Conservation (phyloP, 805 yeast genomes). For the Monosporozyma aerobia region DNA sequence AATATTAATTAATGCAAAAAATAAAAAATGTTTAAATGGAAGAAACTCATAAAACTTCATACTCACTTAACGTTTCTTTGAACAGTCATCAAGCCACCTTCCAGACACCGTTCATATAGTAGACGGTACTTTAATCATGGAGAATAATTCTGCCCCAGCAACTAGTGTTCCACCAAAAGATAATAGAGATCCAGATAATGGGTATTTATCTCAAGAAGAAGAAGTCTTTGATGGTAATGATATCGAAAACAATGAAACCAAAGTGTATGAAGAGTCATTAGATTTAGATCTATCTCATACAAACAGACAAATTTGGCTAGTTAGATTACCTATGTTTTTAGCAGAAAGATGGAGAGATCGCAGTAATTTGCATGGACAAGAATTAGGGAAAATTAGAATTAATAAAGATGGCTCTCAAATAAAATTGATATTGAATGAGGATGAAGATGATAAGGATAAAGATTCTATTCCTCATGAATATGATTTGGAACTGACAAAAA, state of each 20-base stretch:
- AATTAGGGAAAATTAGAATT: constrained; percentile 72
- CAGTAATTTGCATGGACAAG: constrained; percentile 56
- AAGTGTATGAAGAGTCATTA: constrained; percentile 51
- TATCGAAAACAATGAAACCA: constrained; percentile 31
- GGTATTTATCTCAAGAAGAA: constrained; percentile 34
- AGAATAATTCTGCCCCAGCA: not conserved
- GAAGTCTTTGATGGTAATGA: constrained; percentile 40
- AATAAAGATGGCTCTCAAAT: constrained; percentile 44
- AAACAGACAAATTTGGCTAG: constrained; percentile 80
- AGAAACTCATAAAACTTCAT: not conserved
- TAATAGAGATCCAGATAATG: constrained; percentile 27
- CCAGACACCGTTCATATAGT: not conserved
- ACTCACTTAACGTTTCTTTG: not conserved
- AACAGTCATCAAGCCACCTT: not conserved
- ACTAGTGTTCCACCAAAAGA: constrained; percentile 7
- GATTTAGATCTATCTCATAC: constrained; percentile 63
- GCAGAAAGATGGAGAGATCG: constrained; percentile 72
- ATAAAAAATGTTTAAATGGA: not conserved
- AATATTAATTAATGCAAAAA: not conserved
- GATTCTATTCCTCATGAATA: constrained; percentile 73
- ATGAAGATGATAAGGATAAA: constrained; percentile 32
- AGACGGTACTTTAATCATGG: not conserved
- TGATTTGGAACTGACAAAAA: constrained; percentile 68
- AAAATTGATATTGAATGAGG: constrained; percentile 46
- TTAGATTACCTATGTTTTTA: constrained; percentile 78